Evolutionary conservation across 345 rosid species (phyloP).

Genomic region (Salix udensis): DNA sequence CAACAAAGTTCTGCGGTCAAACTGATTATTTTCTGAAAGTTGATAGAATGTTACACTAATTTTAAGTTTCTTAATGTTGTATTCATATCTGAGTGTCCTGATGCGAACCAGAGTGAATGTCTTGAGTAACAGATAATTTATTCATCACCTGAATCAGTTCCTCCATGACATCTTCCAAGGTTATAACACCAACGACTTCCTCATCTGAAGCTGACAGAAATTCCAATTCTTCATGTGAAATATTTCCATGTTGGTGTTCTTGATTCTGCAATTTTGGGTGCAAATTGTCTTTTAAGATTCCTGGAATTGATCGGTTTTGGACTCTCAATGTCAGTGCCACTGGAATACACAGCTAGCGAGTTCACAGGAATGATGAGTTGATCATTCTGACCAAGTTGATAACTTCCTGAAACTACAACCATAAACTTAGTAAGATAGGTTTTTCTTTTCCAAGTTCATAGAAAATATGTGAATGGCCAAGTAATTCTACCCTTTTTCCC

Average conservation of each 20-base stretch:
- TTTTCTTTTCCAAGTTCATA: not conserved
- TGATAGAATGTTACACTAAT: too few relatives aligned
- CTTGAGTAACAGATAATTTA: not conserved
- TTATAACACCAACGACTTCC: constrained; percentile 69
- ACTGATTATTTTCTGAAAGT: too few relatives aligned
- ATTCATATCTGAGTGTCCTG: too few relatives aligned
- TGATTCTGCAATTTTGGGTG: constrained; percentile 12
- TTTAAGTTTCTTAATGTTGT: too few relatives aligned
- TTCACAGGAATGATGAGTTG: constrained; percentile 14
- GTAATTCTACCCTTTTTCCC: constrained; percentile 21
- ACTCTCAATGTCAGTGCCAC: constrained; percentile 20
- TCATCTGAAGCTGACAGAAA: constrained; percentile 35
- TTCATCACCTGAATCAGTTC: constrained; percentile 63
- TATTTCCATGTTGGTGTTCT: constrained; percentile 10
- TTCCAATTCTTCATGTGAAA: constrained; percentile 30
- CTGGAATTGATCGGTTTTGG: not conserved
- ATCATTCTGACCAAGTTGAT: constrained; percentile 22
- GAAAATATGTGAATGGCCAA: not conserved
- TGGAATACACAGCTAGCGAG: constrained; percentile 22
- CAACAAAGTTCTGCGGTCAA: too few relatives aligned
- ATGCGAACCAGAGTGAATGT: too few relatives aligned
- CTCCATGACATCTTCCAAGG: constrained; percentile 90
- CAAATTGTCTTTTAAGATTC: not conserved
- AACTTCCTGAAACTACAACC: constrained; percentile 19
- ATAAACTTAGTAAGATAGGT: not conserved